Base-by-base conservation (phyloP, 1,139 yeast genomes). In the Tardiomyces digboiensis region DNA sequence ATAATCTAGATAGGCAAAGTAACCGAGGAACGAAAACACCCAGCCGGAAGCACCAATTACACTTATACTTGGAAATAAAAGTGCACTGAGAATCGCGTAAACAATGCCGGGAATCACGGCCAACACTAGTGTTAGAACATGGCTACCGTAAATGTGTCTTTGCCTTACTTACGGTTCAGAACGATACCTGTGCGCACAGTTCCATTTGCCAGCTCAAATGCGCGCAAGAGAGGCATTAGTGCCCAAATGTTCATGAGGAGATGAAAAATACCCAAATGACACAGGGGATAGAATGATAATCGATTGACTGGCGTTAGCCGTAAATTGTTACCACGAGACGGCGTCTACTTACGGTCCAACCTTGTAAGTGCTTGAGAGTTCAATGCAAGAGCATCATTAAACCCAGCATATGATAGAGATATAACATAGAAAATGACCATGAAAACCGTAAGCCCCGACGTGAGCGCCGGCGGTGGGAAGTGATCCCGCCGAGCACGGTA, bases 171-270 rank as follows among this genome's bases (percentile, higher is more conserved):
- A 26, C 33, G 12, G 60, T 87, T 86, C 47, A 89, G 68, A 19
- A 88, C 81, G 43, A 89, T 71, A 1, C 95, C 97, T 2, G 97
- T 84, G 59, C 85, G 78, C 1, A 89, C 81, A 0, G 97, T 88
- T 8, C 97, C 97, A 55, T 87, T 83, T 22, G 67, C 62, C 44
- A 71, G 68, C 66, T 89, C 97, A 62, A 81, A 88, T 44, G 54
- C 47, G 19, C 74, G 70, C 23, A 84, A 67, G 58, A 88, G 65
- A 5, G 89, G 87, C 0, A 78, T 66, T 40, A 87, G 60, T 0
- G 82, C 75, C 39, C 78, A 49, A n/a, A 76, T 52, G 59, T 86
- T 86, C 55, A 84, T 63, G 2, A 76, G 46, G 64, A 89, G 67
- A 61, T 87, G 96, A 44, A 80, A 49, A 20, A 78, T 51, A 19